Base-by-base conservation (phyloP, 106 monocot species). In the Chionographis japonica region DNA sequence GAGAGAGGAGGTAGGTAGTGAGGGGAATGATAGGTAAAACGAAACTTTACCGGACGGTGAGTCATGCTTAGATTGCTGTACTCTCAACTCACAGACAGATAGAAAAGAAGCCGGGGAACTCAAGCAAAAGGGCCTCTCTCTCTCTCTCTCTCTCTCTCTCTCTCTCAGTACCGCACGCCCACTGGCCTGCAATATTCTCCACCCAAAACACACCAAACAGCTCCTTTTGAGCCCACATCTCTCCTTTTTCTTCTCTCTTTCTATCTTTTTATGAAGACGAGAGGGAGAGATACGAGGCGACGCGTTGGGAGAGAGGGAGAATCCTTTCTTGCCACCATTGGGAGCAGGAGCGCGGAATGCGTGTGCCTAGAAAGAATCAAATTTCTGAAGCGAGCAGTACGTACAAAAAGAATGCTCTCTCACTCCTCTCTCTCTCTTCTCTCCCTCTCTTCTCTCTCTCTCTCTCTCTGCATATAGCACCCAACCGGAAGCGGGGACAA, bases 361-460 rank as follows among this genome's bases (percentile, higher is more conserved):
- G 62, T 52, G 62, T 70, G 70, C 70, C 49, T 70, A 46, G 70
- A 51, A 51, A 70, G 60, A 27, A 27, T 27, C 27, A 70, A 70
- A 60, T 18, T 69, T 15, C 12, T 12, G 16, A 68, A 68, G 18
- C 9, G 46, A 46, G 46, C 46, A 10, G 46, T 46, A 68, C 37
- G 38, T 14, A 54, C 20, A 65, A 20, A 38, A 13, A 46, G 46
- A 46, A 10, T 46, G 46, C 8, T 6, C 8, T 46, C 46, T 8
- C 43, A 4, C 43, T 46, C 43, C 8, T 46, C 46, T 46, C 46
- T 46, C 46, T 46, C 46, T 46, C 9, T 46, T 10, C 46, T 46
- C 9, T 10, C 46, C 2, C 5, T 10, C 46, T 46, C 16, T n/a
- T 54, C 37, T 4, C 20, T 10, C 53, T 53, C 53, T 19, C 20